Percentiles rank a stretch among this genome's conserved stretches.
These are phyloP conservation scores for Hirschfeldia incana DNA, from an alignment of 345 rosid genomes.

Conservation along the genomic window DNA sequence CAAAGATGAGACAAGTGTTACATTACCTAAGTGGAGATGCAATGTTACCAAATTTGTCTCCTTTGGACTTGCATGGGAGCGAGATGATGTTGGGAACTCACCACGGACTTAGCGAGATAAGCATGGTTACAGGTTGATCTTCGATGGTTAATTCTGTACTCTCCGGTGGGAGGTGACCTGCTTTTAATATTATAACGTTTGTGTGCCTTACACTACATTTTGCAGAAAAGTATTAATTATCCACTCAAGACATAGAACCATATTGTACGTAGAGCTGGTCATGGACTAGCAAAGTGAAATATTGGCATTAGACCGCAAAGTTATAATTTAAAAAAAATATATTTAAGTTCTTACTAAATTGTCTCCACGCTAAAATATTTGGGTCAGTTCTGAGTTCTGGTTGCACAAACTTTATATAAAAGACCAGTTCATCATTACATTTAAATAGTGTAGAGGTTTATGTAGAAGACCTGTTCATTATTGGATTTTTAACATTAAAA, in stretches of 20 bases:
- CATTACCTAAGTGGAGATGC: constrained; percentile 54
- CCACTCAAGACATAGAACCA: not conserved
- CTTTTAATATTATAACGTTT: not conserved
- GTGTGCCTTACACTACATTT: not conserved
- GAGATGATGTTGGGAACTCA: not conserved
- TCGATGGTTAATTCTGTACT: constrained; percentile 46
- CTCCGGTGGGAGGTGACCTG: constrained; percentile 52
- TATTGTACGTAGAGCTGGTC: not conserved
- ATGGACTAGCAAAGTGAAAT: too few species aligned
- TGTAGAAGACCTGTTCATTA: too few species aligned
- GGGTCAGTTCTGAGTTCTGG: too few species aligned
- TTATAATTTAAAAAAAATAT: too few species aligned
- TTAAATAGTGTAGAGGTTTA: too few species aligned
- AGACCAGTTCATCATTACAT: too few species aligned
- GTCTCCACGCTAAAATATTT: too few species aligned
- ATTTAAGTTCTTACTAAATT: too few species aligned
- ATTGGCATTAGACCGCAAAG: too few species aligned
- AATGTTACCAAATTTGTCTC: constrained; percentile 45
- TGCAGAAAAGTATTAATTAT: not conserved
- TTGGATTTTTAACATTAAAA: too few species aligned
- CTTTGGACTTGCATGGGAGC: not conserved
- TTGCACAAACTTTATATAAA: too few species aligned
- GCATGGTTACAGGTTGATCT: not conserved
- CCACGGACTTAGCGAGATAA: not conserved
- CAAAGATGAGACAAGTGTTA: not conserved